Conservation (phyloP, 108 stramenopile genomes). For the Skeletonema menzelii region DNA sequence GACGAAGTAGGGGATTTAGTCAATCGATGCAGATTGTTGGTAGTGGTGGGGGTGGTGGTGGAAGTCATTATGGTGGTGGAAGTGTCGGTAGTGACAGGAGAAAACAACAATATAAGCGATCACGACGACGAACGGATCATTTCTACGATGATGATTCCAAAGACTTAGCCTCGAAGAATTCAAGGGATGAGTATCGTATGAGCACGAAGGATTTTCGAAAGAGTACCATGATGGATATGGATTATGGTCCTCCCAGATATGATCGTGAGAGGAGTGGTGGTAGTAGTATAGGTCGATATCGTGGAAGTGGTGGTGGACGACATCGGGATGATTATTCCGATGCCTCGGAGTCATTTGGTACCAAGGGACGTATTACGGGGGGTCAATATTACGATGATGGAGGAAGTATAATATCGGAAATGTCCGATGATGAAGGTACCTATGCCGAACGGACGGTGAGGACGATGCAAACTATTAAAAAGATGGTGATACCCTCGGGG, state of each 20-base stretch:
- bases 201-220: background rate
- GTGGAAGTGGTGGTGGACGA: background rate
- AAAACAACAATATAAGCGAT: background rate
- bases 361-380: background rate
- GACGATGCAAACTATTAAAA: slow-evolving; percentile 33
- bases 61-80: background rate
- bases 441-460: slow-evolving; percentile 11
- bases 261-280: background rate
- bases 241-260: background rate
- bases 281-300: background rate
- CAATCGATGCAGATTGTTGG: background rate
- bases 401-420: background rate
- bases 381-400: background rate
- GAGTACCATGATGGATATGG: background rate
- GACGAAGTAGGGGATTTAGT: background rate
- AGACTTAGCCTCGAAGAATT: background rate
- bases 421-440: slow-evolving; percentile 13
- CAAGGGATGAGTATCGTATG: background rate
- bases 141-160: background rate
- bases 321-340: background rate
- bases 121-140: background rate
- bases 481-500: slow-evolving; percentile 28
- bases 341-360: background rate
- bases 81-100: background rate
- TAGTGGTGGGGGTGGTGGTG: background rate